Conservation (phyloP, 192 early-diverging fungal species). For the Obelidium mucronatum region DNA sequence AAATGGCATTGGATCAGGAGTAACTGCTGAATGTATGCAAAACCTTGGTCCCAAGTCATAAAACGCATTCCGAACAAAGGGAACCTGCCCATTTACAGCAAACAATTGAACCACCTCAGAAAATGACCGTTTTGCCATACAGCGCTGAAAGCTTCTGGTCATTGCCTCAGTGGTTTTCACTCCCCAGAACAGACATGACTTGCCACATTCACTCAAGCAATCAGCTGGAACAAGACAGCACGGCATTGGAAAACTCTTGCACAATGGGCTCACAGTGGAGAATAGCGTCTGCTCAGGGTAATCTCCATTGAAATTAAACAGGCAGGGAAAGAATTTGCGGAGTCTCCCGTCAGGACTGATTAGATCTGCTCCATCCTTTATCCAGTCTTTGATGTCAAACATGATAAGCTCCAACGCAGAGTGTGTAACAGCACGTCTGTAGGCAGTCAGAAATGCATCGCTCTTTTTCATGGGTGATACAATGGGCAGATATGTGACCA, state of each 20-base stretch:
- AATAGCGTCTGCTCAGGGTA: background rate
- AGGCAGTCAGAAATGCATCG: background rate
- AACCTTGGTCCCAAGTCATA: background rate
- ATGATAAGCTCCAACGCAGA: background rate
- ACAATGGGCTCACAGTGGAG: background rate
- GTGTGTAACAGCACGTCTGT: background rate
- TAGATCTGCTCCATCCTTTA: background rate
- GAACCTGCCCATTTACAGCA: background rate
- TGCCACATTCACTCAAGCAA: background rate
- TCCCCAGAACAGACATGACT: background rate
- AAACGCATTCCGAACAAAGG: background rate
- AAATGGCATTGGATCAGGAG: slow-evolving; percentile 7
- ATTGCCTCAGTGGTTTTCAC: background rate
- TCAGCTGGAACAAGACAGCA: background rate
- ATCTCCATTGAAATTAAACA: slow-evolving; percentile 2
- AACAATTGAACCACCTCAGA: background rate
- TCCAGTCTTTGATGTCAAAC: background rate
- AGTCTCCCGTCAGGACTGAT: background rate
- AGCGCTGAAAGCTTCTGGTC: background rate
- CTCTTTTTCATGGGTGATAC: background rate
- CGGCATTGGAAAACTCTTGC: background rate
- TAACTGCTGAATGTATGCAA: background rate
- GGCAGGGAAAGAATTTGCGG: background rate
- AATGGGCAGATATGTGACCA: background rate
- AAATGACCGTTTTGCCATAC: background rate